Conservation (phyloP, 768 basidiomycete species). For the Pulveroboletus sp. region DNA sequence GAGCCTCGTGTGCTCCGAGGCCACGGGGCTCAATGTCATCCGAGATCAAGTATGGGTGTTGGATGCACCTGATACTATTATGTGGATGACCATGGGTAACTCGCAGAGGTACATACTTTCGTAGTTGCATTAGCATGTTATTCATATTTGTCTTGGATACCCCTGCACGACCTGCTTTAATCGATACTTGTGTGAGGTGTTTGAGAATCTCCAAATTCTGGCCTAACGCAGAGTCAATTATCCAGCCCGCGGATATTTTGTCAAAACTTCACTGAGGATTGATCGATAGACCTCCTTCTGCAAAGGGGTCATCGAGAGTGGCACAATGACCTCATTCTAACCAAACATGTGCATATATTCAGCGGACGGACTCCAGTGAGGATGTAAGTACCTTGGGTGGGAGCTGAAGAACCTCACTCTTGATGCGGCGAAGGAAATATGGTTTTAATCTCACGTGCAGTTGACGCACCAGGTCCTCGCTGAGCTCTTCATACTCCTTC, state of each 20-base stretch:
- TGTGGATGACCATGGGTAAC: background rate
- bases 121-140: slow-evolving; percentile 83
- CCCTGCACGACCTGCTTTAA: slow-evolving; percentile 27
- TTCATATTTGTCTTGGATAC: slow-evolving; percentile 56
- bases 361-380: background rate
- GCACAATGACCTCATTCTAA: slow-evolving; percentile 88
- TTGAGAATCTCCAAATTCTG: slow-evolving; percentile 66
- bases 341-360: background rate
- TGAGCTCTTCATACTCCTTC: slow-evolving; percentile 70
- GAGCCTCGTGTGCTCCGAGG: slow-evolving; percentile 53
- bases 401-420: slow-evolving; percentile 88
- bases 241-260: slow-evolving; percentile 13
- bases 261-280: slow-evolving; percentile 55
- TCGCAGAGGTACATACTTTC: slow-evolving; percentile 53
- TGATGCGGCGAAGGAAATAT: slow-evolving; percentile 90
- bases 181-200: slow-evolving; percentile 47
- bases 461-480: slow-evolving; percentile 73
- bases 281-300: slow-evolving; percentile 88
- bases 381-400: slow-evolving; percentile 69
- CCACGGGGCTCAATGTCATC: slow-evolving; percentile 73
- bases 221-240: slow-evolving; percentile 37
- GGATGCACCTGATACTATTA: slow-evolving; percentile 59
- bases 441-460: slow-evolving; percentile 77
- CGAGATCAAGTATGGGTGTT: slow-evolving; percentile 87
- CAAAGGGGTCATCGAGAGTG: slow-evolving; percentile 79